Percentiles rank a stretch among this genome's conserved stretches.
Conservation (phyloP, 108 stramenopile genomes). For the Cyclotella kingstonii region DNA sequence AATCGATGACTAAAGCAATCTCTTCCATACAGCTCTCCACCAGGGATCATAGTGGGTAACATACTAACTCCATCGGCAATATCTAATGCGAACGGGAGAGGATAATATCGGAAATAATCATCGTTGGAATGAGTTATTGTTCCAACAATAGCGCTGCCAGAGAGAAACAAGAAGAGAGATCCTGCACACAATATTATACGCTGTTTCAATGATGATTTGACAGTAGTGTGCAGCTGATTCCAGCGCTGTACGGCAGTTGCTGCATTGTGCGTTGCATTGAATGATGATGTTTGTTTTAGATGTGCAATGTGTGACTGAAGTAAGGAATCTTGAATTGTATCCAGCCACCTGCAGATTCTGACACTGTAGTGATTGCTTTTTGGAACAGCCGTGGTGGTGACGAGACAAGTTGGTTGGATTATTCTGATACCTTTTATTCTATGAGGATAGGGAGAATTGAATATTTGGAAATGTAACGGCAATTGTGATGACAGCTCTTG, state of each 20-base stretch:
- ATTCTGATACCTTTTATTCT: no score
- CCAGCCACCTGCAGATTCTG: no score
- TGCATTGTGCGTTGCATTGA: background rate
- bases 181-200: slow-evolving; percentile 2
- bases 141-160: slow-evolving; percentile 8
- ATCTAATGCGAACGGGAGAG: slow-evolving; percentile 57
- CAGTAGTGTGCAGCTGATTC: background rate
- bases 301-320: no score
- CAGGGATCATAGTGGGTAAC: slow-evolving; percentile 71
- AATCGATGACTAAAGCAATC: slow-evolving; percentile 45
- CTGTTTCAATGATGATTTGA: background rate
- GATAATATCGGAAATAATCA: slow-evolving; percentile 27
- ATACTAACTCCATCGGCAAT: slow-evolving; percentile 64
- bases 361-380: no score
- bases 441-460: no score
- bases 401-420: background rate
- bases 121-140: slow-evolving; percentile 27
- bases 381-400: background rate
- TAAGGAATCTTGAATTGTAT: slow-evolving; percentile 4
- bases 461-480: no score
- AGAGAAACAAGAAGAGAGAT: slow-evolving; percentile 1
- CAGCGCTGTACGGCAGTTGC: background rate
- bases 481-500: no score
- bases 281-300: background rate
- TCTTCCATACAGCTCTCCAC: slow-evolving; percentile 63